Percentiles rank a stretch among this genome's conserved stretches.
Conservation (phyloP, 2,329 filamentous ascomycete species). For the Trichophyton equinum region DNA sequence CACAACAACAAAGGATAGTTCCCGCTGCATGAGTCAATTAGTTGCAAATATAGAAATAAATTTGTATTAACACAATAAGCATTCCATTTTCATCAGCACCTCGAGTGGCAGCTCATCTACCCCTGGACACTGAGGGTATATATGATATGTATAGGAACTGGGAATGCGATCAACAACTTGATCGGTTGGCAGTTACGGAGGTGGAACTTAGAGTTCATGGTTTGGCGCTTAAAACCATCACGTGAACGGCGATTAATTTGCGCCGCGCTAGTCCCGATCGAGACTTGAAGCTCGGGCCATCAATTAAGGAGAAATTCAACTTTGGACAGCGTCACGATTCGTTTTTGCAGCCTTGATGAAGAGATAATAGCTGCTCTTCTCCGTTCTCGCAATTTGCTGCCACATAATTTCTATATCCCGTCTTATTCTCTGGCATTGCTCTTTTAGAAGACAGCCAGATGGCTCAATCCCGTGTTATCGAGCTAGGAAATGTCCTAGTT, state of each 20-base stretch:
- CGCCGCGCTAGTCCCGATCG: not conserved
- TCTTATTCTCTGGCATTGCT: not conserved
- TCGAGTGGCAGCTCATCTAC: no score
- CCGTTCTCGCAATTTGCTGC: no score
- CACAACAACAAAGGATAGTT: no score
- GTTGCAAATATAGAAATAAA: no score
- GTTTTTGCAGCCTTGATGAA: not conserved
- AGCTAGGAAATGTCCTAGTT: constrained; percentile 59
- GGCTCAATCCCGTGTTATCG: constrained; percentile 17
- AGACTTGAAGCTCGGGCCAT: not conserved
- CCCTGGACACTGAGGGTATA: no score
- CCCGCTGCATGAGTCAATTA: no score
- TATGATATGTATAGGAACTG: no score
- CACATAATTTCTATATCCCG: not conserved
- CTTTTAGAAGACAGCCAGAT: not conserved
- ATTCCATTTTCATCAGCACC: no score
- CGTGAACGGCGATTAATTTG: not conserved
- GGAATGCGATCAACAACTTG: no score
- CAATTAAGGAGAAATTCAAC: not conserved
- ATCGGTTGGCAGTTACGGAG: no score
- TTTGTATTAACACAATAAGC: no score
- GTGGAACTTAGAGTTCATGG: no score
- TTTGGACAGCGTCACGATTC: not conserved
- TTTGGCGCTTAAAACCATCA: not conserved
- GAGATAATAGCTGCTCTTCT: not conserved